Base-by-base conservation (phyloP, 164 flowering plant genomes). In the Echeveria elegans region DNA sequence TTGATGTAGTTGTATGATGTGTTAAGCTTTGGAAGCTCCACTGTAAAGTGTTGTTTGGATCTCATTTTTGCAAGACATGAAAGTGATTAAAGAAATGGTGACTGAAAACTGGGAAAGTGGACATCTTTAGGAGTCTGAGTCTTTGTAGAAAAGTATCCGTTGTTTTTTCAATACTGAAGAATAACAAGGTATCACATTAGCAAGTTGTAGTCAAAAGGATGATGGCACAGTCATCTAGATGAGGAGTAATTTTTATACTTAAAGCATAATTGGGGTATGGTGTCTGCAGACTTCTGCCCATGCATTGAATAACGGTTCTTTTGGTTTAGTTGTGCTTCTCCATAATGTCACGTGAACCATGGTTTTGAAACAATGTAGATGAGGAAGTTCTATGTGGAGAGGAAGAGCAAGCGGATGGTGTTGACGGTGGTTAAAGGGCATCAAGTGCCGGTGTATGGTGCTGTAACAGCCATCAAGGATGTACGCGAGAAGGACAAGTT, bases 401-500 rank as follows among this genome's bases (percentile, higher is more conserved):
- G 96, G 78, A 89, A 88, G 82, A 86, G 82, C 26, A 68, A 83
- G 43, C 37, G 83, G 21, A 65, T 8, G 34, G 59, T 87, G 26
- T 56, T 24, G 14, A 78, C 78, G 5, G 65, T 43, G 60, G 88
- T 93, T 52, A 14, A 47, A 8, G 95, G 86, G 18, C 64, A 70
- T 19, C 88, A 85, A 64, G 82, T 87, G 30, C 96, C 99, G 2
- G 78, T 91, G 7, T 94, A 94, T 48, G 97, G 99, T 0, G 92
- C 83, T 5, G 72, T 85, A 1, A 70, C 92, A 2, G 65, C 62
- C 1, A 67, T 84, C 2, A 65, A 64, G 29, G 74, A 67, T 30
- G 75, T 71, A 8, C 60, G 64, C 7, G 75, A 64, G n/a, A 68
- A 66, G 47, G 50, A 32, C 8, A 70, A 70, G 38, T 47, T 77